Percentiles rank a stretch among this genome's conserved stretches.
phyloP scores from a whole-genome alignment of 306 rosid species.

The Cucumis hystrix region DNA sequence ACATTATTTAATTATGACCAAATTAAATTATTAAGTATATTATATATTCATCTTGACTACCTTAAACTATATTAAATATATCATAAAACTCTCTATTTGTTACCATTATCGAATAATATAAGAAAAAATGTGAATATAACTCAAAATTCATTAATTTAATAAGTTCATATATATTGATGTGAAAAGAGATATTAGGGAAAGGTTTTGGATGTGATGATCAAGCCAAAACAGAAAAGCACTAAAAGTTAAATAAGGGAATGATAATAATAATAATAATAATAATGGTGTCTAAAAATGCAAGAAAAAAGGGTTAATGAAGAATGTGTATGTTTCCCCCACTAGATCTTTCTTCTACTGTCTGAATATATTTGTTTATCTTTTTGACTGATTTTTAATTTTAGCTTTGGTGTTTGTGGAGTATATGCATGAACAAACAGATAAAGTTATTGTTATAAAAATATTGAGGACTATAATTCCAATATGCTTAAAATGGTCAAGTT shows the following conservation, averaged over 20 bases:
- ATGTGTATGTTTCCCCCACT: background rate
- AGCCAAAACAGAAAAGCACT: background rate
- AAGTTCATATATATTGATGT: background rate
- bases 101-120: background rate
- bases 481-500: background rate
- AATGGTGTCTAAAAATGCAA: background rate
- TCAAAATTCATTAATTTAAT: too few species aligned
- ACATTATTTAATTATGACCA: too few species aligned
- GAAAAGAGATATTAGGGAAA: background rate
- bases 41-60: too few species aligned
- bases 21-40: too few species aligned
- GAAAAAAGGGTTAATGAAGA: constrained; percentile 24
- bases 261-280: constrained; percentile 21
- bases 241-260: background rate
- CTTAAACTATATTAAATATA: too few species aligned
- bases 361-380: background rate
- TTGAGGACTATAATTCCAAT: background rate
- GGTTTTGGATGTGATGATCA: background rate
- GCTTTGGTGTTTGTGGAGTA: background rate
- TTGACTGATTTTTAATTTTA: background rate
- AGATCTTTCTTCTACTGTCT: background rate
- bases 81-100: too few species aligned
- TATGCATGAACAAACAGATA: constrained; percentile 9
- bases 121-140: background rate
- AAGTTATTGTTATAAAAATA: background rate